Base-by-base conservation (phyloP, 768 basidiomycete genomes). In the Pulveroboletus sp. region DNA sequence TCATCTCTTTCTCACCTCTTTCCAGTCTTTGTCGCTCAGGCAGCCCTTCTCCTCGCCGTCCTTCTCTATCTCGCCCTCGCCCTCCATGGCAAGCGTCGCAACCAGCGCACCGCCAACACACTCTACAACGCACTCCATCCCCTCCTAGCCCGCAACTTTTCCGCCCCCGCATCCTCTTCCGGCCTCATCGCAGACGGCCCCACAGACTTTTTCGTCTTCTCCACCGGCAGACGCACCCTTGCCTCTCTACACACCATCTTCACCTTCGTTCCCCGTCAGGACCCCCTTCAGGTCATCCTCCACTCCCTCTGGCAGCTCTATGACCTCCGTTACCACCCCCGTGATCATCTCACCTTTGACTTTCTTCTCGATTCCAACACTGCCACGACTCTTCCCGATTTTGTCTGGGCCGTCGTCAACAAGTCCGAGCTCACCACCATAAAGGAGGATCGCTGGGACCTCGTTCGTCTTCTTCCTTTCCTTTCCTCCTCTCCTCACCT, bases 121-220 rank as follows among this genome's bases (percentile, higher is more conserved):
- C 87, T 90, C 87, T 85, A 68, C 66, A 66, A 74, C 20, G 76
- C 80, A 17, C 79, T 91, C 67, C 65, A 70, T 20, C 68, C 76
- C 8, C 64, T 89, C 55, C 77, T 87, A 50, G 65, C 75, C 38
- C 67, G 77, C 31, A 91, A 95, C 66, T 97, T 97, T 72, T 83
- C 89, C 11, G 76, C 72, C 39, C 85, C 90, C 2, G 44, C 66
- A 2, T 72, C 76, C 9, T 73, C 72, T 31, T 70, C 70, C 5
- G 80, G 79, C 10, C 68, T 87, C 41, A 75, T 76, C 29, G 47
- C 74, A 34, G 91, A 93, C 58, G 90, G 90, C 17, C 74, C 84
- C 58, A 76, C 83, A 4, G 90, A 92, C 70, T 87, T 83, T 63
- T 89, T 91, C 73, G 76, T 77, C 62, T 97, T 88, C 70, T 90